Percentiles rank a stretch among this genome's conserved stretches.
Conservation (phyloP, 2,329 filamentous ascomycete species). For the Xylaria sp. region DNA sequence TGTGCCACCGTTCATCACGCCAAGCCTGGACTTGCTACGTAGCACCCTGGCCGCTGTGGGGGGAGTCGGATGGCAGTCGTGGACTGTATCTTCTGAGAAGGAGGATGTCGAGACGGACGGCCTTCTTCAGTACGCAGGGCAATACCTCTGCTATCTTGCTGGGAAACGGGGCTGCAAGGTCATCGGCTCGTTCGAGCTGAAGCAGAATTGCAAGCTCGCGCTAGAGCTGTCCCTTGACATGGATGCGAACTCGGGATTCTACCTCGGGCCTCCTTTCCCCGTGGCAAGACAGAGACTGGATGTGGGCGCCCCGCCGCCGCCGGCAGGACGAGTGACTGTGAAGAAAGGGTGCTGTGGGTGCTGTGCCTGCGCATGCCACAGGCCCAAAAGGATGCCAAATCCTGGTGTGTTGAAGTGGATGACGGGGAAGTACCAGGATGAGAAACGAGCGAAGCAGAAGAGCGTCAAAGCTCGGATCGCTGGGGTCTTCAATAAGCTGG, state of each 20-base stretch:
- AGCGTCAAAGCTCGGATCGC: constrained; percentile 25
- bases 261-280: not conserved
- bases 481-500: constrained; percentile 39
- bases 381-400: not conserved
- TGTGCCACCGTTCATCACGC: constrained; percentile 28
- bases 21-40: constrained; percentile 35
- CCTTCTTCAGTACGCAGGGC: constrained; percentile 29
- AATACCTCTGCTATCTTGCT: constrained; percentile 42
- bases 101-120: constrained; percentile 27
- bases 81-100: constrained; percentile 21
- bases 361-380: constrained; percentile 36
- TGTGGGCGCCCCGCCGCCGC: not conserved
- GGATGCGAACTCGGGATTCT: constrained; percentile 11
- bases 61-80: constrained; percentile 20
- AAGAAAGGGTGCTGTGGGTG: constrained; percentile 30
- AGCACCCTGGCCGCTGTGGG: constrained; percentile 27
- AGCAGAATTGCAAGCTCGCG: constrained; percentile 31
- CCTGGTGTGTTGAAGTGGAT: constrained; percentile 22
- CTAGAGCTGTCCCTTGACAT: constrained; percentile 31
- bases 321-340: not conserved
- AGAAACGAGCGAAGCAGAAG: constrained; percentile 6
- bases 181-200: constrained; percentile 36
- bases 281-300: not conserved
- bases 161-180: constrained; percentile 36
- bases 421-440: constrained; percentile 8